phyloP scores from a whole-genome alignment of 2,329 filamentous ascomycete genomes.

The Xylariaceae sp. region DNA sequence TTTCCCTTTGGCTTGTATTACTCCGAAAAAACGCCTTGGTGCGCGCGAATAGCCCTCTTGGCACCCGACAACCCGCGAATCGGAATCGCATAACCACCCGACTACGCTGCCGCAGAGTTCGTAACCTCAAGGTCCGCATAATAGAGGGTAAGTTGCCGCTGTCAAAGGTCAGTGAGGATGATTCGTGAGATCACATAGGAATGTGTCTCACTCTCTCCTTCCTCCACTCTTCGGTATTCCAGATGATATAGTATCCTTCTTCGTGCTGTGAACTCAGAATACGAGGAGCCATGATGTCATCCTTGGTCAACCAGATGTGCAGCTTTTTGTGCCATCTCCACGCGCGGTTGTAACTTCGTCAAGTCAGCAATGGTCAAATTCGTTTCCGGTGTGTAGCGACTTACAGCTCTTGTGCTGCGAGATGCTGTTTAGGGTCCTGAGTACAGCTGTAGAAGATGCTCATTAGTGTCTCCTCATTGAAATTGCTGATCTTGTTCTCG shows the following conservation, averaged over 20 bases:
- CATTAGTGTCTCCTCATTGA: slow-evolving; percentile 65
- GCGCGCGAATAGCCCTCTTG: background rate
- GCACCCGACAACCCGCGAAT: too few relatives aligned
- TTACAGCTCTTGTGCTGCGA: slow-evolving; percentile 61
- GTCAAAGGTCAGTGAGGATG: slow-evolving; percentile 5
- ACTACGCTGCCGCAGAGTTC: slow-evolving; percentile 15
- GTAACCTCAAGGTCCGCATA: slow-evolving; percentile 58
- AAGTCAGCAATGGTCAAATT: slow-evolving; percentile 9
- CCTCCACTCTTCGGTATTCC: slow-evolving; percentile 58
- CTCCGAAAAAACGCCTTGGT: slow-evolving; percentile 20
- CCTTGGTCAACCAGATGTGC: slow-evolving; percentile 64
- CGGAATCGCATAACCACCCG: too few relatives aligned
- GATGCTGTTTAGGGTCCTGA: slow-evolving; percentile 57
- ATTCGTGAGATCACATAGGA: too few relatives aligned
- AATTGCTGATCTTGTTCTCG: slow-evolving; percentile 60
- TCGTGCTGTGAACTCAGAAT: slow-evolving; percentile 55
- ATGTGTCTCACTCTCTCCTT: slow-evolving; percentile 53
- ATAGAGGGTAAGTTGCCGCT: slow-evolving; percentile 58
- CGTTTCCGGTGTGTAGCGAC: slow-evolving; percentile 15
- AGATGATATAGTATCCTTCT: slow-evolving; percentile 63
- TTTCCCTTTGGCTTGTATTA: slow-evolving; percentile 14
- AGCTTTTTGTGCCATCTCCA: slow-evolving; percentile 68
- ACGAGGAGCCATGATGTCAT: slow-evolving; percentile 61
- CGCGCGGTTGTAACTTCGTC: slow-evolving; percentile 53
- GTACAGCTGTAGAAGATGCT: slow-evolving; percentile 68